phyloP scores from a whole-genome alignment of 163 green algal genomes.

The Chloroidium sp. region DNA sequence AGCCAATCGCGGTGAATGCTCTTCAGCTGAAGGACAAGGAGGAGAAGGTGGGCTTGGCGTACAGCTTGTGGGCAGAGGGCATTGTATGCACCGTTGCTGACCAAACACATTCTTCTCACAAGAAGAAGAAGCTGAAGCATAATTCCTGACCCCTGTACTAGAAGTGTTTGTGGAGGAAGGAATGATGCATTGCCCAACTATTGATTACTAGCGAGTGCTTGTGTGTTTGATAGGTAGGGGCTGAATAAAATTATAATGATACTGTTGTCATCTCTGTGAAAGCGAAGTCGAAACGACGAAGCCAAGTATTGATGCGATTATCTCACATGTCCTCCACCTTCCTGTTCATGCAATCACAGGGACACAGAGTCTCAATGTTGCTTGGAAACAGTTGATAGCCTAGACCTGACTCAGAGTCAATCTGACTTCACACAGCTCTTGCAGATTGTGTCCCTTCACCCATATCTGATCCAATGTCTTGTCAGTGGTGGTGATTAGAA shows the following conservation, averaged over 20 bases:
- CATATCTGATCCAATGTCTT: no score
- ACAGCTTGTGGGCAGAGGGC: slow-evolving; percentile 12
- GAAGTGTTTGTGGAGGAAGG: not conserved
- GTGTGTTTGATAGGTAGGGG: no score
- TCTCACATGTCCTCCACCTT: no score
- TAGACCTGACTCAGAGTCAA: slow-evolving; percentile 95
- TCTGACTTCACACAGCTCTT: no score
- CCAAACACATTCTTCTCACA: not conserved
- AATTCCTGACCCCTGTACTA: no score
- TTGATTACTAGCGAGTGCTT: no score
- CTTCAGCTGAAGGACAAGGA: slow-evolving; percentile 10
- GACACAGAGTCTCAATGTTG: slow-evolving; percentile 73
- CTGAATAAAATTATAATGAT: no score
- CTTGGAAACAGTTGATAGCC: slow-evolving; percentile 97
- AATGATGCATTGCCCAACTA: not conserved
- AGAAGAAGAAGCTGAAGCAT: no score
- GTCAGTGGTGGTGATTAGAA: slow-evolving; percentile 84
- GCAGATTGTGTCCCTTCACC: no score
- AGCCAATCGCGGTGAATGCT: slow-evolving; percentile 2
- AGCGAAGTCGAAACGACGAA: no score
- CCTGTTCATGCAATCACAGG: not conserved
- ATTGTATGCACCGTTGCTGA: slow-evolving; percentile 5
- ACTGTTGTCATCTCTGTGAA: no score
- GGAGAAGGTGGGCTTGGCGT: slow-evolving; percentile 14
- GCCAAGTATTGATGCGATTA: no score